Conservation (phyloP, 805 yeast species). For the Metschnikowia santaceciliae region DNA sequence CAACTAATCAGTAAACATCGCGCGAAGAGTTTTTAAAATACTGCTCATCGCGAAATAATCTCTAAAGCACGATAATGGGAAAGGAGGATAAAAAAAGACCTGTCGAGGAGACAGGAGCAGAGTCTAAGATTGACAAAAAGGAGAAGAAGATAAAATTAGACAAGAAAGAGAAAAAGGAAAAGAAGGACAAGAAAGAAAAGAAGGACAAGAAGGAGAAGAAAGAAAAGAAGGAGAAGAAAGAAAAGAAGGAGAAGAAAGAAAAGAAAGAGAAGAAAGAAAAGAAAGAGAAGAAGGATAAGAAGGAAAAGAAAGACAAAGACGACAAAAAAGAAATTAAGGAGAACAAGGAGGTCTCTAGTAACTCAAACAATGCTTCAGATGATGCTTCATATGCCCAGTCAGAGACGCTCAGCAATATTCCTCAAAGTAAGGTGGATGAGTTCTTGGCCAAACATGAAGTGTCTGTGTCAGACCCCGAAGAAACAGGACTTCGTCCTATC, state of each 20-base stretch:
- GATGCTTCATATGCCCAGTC: conserved; percentile 34
- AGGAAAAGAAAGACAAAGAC: conserved; percentile 18
- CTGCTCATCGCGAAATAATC: not conserved
- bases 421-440: conserved; percentile 54
- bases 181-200: conserved; percentile 23
- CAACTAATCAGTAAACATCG: conserved; percentile 1
- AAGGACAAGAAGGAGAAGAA: conserved; percentile 19
- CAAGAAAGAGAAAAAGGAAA: conserved; percentile 15
- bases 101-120: conserved; percentile 23
- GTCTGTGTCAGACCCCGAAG: conserved; percentile 65
- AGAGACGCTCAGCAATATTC: conserved; percentile 33
- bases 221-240: conserved; percentile 26
- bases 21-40: conserved; percentile 2
- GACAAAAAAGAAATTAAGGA: conserved; percentile 40
- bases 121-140: conserved; percentile 24
- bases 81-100: conserved; percentile 29
- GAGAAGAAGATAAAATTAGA: conserved; percentile 23
- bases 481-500: conserved; percentile 57
- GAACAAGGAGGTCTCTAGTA: conserved; percentile 20
- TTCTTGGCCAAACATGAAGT: conserved; percentile 74
- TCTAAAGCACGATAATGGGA: conserved; percentile 9
- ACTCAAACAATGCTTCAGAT: conserved; percentile 2
- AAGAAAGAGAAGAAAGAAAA: conserved; percentile 23
- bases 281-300: conserved; percentile 20
- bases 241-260: conserved; percentile 19